A percentile compares a stretch with the other conserved stretches of the same genome.
phyloP scores from a whole-genome alignment of 1,284 basidiomycete genomes.

The Earliella scabrosa region DNA sequence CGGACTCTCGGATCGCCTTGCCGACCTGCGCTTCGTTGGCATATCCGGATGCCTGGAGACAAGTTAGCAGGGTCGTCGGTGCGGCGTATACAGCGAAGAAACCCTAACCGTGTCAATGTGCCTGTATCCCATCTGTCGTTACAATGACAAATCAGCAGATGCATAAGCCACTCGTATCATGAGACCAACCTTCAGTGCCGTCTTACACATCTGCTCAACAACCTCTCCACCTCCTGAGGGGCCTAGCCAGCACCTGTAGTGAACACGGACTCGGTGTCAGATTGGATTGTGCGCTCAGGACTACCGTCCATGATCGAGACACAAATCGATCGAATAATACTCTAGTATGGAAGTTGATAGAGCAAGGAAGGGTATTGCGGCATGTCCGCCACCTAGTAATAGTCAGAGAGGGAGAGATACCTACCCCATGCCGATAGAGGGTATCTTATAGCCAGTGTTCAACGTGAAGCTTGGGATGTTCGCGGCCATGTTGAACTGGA shows the following conservation, averaged over 20 bases:
- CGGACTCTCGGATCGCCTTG: constrained; percentile 44
- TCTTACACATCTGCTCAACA: constrained; percentile 27
- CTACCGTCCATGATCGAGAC: too few species aligned
- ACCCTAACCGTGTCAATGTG: constrained; percentile 28
- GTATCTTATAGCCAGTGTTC: constrained; percentile 24
- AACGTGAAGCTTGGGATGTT: constrained; percentile 20
- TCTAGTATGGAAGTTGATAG: too few species aligned
- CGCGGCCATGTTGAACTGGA: constrained; percentile 12
- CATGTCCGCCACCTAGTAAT: background rate
- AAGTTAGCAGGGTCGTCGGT: too few species aligned
- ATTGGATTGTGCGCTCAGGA: too few species aligned
- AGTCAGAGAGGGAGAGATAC: background rate
- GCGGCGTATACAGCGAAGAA: background rate
- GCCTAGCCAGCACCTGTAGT: constrained; percentile 29
- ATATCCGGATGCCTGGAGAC: constrained; percentile 27
- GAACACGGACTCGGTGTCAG: too few species aligned
- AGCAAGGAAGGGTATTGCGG: too few species aligned
- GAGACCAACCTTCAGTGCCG: constrained; percentile 25
- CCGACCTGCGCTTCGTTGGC: constrained; percentile 46
- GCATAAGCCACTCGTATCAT: too few species aligned
- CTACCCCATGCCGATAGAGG: constrained; percentile 30
- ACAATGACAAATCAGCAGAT: background rate
- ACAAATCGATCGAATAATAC: too few species aligned
- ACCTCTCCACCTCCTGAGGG: constrained; percentile 25
- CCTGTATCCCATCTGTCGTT: constrained; percentile 25